These are phyloP conservation scores for Glonium stellatum DNA, from an alignment of 495 filamentous ascomycete genomes.

Conservation along the genomic window DNA sequence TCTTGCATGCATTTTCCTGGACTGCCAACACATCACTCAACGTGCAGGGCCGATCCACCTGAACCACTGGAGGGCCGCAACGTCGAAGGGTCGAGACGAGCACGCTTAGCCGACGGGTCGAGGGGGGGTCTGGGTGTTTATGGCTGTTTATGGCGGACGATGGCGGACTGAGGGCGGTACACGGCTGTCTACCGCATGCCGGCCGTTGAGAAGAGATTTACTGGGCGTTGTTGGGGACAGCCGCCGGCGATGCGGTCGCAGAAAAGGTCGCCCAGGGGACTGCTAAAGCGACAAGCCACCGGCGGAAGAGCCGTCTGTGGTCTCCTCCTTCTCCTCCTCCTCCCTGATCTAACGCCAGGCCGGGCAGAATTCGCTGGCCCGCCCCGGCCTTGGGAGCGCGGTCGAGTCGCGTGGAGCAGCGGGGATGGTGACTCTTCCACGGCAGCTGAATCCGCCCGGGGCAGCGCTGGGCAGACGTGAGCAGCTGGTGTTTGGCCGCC, in stretches of 20 bases:
- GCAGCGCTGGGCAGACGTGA: not conserved
- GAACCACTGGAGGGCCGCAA: slow-evolving; percentile 10
- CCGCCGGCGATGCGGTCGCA: slow-evolving; percentile 12
- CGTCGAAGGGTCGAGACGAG: not conserved
- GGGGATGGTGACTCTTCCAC: not conserved
- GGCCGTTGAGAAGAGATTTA: not conserved
- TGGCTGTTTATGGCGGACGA: not conserved
- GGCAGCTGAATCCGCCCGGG: not conserved
- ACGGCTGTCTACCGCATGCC: not conserved
- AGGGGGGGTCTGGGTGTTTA: slow-evolving; percentile 4
- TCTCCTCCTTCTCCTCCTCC: too few relatives aligned
- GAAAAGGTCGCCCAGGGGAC: slow-evolving; percentile 6
- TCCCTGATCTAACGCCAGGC: not conserved
- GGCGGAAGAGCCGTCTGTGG: slow-evolving; percentile 15
- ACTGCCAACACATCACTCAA: slow-evolving; percentile 23
- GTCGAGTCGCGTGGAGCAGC: not conserved
- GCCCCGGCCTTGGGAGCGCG: not conserved
- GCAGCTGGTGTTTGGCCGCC: not conserved
- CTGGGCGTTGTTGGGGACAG: too few relatives aligned
- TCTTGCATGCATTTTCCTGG: slow-evolving; percentile 19
- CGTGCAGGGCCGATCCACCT: slow-evolving; percentile 15
- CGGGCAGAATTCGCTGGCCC: not conserved
- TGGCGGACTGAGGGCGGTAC: not conserved
- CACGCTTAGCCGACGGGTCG: not conserved
- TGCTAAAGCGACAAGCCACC: slow-evolving; percentile 17